Evolutionary conservation across 75 land plant genomes (phyloP).

Genomic region (Pinus albicaulis): DNA sequence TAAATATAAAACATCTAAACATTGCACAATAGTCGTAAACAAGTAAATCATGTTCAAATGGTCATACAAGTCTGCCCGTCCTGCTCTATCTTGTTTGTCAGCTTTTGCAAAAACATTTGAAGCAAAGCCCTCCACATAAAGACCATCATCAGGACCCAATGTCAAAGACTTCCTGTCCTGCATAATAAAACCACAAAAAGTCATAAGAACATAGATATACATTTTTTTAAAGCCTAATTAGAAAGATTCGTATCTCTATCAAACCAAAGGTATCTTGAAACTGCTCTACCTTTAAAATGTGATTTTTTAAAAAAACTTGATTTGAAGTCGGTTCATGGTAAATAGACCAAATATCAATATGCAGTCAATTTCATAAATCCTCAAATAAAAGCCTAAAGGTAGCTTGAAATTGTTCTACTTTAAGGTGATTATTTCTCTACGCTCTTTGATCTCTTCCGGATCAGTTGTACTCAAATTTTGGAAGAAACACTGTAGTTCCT

Average conservation of each 20-base stretch:
- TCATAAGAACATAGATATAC: slow-evolving; percentile 3
- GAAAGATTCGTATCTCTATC: background rate
- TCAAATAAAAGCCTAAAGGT: background rate
- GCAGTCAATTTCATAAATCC: background rate
- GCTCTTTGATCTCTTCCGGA: background rate
- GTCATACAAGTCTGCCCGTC: slow-evolving; percentile 91
- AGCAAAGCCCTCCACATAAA: slow-evolving; percentile 95
- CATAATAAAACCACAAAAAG: slow-evolving; percentile 13
- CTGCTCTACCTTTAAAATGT: too few species aligned
- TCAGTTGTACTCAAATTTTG: background rate
- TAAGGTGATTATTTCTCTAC: too few species aligned
- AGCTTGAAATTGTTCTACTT: background rate
- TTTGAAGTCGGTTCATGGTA: background rate
- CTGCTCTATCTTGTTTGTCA: slow-evolving; percentile 97
- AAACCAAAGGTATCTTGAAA: background rate
- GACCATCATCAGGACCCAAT: slow-evolving; percentile 79
- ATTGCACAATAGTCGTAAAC: background rate
- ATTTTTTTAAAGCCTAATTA: background rate
- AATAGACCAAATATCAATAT: background rate
- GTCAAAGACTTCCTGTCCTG: slow-evolving; percentile 91
- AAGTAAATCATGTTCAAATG: background rate
- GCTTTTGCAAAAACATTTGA: slow-evolving; percentile 90
- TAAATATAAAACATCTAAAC: background rate
- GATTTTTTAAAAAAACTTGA: background rate
- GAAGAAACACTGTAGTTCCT: background rate